These are phyloP conservation scores for Tolypocladium sp. DNA, from an alignment of 2,329 filamentous ascomycete genomes.

Conservation along the genomic window DNA sequence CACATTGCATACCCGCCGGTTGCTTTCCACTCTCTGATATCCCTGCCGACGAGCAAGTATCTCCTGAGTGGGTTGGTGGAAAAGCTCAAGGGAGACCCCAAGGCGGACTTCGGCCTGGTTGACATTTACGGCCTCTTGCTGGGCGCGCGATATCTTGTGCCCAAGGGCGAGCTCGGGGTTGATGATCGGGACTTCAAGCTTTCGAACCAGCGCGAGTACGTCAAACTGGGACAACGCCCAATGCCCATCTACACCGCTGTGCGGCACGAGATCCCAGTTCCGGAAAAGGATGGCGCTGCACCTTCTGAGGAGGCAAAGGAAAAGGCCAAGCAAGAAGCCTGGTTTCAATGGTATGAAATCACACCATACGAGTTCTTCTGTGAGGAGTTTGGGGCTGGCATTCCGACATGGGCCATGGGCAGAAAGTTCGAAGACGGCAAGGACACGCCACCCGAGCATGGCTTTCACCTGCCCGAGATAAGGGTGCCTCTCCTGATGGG, in stretches of 20 bases:
- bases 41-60: conserved; percentile 86
- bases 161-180: conserved; percentile 64
- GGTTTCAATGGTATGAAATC: conserved; percentile 98
- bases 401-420: conserved; percentile 90
- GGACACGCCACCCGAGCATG: conserved; percentile 43
- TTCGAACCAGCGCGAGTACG: conserved; percentile 71
- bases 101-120: conserved; percentile 77
- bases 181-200: conserved; percentile 77
- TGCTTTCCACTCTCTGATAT: conserved; percentile 71
- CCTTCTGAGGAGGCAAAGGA: conserved; percentile 40
- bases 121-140: conserved; percentile 87
- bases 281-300: conserved; percentile 27
- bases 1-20: conserved; percentile 91
- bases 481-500: conserved; percentile 79
- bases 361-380: conserved; percentile 94
- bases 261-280: conserved; percentile 80
- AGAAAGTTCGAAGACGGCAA: conserved; percentile 67
- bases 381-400: conserved; percentile 83
- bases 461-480: conserved; percentile 71
- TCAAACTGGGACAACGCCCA: conserved; percentile 71
- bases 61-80: conserved; percentile 83
- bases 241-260: conserved; percentile 94
- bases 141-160: conserved; percentile 76
- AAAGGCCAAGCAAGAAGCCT: conserved; percentile 57
- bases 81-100: conserved; percentile 67